These are phyloP conservation scores for Yamagishiella unicocca DNA, from an alignment of 139 green algal genomes.

Conservation along the genomic window DNA sequence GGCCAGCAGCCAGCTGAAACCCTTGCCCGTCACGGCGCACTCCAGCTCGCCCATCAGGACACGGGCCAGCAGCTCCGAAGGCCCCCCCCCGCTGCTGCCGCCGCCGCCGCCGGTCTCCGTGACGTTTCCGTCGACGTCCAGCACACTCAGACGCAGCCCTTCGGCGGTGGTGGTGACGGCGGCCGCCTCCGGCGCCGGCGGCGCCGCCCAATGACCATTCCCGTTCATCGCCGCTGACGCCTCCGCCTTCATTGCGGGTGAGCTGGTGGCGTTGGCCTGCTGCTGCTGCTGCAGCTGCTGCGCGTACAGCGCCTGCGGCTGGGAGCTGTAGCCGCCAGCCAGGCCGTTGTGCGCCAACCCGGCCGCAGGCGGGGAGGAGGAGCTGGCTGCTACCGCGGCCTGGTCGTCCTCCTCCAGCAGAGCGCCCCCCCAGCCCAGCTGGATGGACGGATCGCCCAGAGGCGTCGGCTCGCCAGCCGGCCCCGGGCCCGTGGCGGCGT, in stretches of 20 bases:
- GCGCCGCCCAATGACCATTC: neutral
- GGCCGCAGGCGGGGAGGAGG: neutral
- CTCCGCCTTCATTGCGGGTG: neutral
- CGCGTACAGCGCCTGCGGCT: too few species aligned
- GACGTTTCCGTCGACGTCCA: slow-evolving; percentile 59
- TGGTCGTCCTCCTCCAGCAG: neutral
- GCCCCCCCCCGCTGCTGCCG: neutral
- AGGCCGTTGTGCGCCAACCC: neutral
- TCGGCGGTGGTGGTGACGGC: neutral
- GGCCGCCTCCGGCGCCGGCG: neutral
- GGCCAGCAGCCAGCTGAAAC: slow-evolving; percentile 59
- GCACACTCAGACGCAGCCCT: slow-evolving; percentile 51
- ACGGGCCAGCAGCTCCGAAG: slow-evolving; percentile 2
- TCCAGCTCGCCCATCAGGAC: slow-evolving; percentile 58
- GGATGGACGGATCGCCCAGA: slow-evolving; percentile 29
- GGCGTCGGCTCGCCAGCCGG: slow-evolving; percentile 24
- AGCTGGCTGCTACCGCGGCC: neutral
- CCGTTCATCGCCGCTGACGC: neutral
- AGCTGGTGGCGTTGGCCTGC: neutral
- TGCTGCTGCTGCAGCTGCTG: neutral
- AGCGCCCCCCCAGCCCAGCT: neutral
- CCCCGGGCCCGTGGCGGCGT: neutral
- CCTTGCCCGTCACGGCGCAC: slow-evolving; percentile 76
- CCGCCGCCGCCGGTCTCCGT: neutral
- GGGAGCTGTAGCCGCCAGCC: neutral